These are phyloP conservation scores for Gnomoniopsis smithogilvyi DNA, from an alignment of 2,329 filamentous ascomycete genomes.

Conservation along the genomic window DNA sequence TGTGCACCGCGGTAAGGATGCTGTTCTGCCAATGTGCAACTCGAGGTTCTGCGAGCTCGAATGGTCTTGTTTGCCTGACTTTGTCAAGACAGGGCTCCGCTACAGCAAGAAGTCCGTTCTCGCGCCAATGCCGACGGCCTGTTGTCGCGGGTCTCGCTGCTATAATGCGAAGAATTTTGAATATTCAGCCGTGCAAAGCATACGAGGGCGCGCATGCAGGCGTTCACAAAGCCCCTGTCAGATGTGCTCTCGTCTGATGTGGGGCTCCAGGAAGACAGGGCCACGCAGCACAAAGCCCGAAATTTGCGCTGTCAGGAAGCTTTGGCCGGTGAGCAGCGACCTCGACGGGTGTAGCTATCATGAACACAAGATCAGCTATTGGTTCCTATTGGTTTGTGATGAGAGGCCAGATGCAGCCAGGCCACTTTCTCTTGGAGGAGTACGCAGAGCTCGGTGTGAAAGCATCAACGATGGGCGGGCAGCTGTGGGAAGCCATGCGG, in stretches of 20 bases:
- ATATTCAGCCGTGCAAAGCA: not conserved
- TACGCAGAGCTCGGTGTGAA: constrained; percentile 12
- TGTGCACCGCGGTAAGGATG: not conserved
- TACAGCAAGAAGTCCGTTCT: not conserved
- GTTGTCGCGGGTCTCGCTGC: not conserved
- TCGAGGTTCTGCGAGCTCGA: not conserved
- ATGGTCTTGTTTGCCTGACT: not conserved
- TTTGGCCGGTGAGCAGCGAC: constrained; percentile 12
- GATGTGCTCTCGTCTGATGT: constrained; percentile 8
- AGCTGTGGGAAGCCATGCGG: constrained; percentile 15
- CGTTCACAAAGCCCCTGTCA: not conserved
- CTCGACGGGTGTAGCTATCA: constrained; percentile 9
- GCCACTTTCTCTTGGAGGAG: constrained; percentile 2
- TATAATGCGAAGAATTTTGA: not conserved
- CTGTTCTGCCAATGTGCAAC: not conserved
- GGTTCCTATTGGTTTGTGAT: constrained; percentile 6
- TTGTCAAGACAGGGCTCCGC: not conserved
- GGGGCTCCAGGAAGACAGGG: constrained; percentile 9
- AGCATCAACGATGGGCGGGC: constrained; percentile 9
- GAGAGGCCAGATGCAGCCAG: not conserved
- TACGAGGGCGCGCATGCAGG: not conserved
- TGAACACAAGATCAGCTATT: constrained; percentile 16
- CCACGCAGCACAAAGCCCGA: constrained; percentile 1
- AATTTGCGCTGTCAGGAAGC: constrained; percentile 6
- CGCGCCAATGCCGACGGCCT: not conserved